Evolutionary conservation across 2,329 filamentous ascomycete species (phyloP).

Genomic region (Plenodomus lindquistii): DNA sequence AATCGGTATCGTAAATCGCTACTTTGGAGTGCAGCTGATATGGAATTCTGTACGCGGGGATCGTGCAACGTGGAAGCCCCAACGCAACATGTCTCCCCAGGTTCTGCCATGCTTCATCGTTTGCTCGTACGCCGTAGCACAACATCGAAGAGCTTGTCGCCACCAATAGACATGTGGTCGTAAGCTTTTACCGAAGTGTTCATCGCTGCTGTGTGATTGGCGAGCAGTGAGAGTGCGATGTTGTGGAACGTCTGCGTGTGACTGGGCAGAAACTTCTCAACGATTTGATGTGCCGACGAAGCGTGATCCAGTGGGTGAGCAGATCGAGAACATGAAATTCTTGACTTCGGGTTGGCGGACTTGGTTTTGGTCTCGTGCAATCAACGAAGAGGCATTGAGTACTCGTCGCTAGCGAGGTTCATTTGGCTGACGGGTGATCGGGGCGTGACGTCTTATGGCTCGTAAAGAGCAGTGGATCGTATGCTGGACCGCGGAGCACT

Average conservation of each 20-base stretch:
- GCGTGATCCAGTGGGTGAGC: constrained; percentile 8
- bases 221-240: constrained; percentile 12
- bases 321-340: constrained; percentile 2
- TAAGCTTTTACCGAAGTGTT: constrained; percentile 53
- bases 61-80: neutral
- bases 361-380: constrained; percentile 12
- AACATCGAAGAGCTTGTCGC: constrained; percentile 28
- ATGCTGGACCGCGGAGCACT: constrained; percentile 6
- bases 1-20: neutral
- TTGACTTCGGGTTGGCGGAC: neutral
- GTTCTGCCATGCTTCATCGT: neutral
- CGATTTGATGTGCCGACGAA: constrained; percentile 6
- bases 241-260: constrained; percentile 2
- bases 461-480: constrained; percentile 5
- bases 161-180: constrained; percentile 61
- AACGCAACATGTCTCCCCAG: neutral
- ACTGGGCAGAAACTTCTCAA: constrained; percentile 7
- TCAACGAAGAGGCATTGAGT: constrained; percentile 13
- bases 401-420: constrained; percentile 11
- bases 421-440: constrained; percentile 13
- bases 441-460: constrained; percentile 9
- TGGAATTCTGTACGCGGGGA: neutral
- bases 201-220: constrained; percentile 45
- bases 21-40: neutral
- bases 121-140: neutral